A percentile compares a stretch with the other conserved stretches of the same genome.
phyloP scores from a whole-genome alignment of 2,329 filamentous ascomycete species.

The Fusarium hainanense region DNA sequence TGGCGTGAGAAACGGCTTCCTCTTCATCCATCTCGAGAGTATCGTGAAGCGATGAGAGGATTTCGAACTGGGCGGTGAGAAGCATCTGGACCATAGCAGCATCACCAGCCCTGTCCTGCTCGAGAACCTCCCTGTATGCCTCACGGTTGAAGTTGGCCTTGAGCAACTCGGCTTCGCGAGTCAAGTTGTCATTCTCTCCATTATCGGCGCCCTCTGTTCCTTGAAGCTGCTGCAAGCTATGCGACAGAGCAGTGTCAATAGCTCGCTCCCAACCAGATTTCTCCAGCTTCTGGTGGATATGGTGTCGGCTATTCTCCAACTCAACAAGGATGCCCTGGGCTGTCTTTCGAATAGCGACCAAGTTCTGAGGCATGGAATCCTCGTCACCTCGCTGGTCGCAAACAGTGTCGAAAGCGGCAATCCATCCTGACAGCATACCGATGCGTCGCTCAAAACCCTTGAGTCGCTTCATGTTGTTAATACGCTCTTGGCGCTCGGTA shows the following conservation, averaged over 20 bases:
- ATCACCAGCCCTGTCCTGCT: conserved; percentile 86
- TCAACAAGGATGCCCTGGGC: conserved; percentile 90
- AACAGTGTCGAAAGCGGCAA: conserved; percentile 87
- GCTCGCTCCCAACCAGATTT: conserved; percentile 88
- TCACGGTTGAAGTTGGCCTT: conserved; percentile 87
- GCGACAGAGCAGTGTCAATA: conserved; percentile 87
- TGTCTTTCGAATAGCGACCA: conserved; percentile 84
- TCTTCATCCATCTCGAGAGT: conserved; percentile 85
- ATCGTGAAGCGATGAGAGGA: conserved; percentile 82
- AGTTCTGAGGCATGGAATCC: conserved; percentile 72
- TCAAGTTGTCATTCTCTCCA: conserved; percentile 75
- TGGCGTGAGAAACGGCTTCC: conserved; percentile 84
- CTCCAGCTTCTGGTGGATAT: conserved; percentile 85
- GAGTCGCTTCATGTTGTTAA: conserved; percentile 82
- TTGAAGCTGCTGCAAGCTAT: conserved; percentile 82
- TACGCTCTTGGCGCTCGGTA: conserved; percentile 80
- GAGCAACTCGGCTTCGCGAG: conserved; percentile 85
- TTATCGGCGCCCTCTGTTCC: conserved; percentile 62
- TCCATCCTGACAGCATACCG: conserved; percentile 87
- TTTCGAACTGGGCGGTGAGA: conserved; percentile 91
- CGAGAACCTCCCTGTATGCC: conserved; percentile 77
- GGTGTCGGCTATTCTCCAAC: conserved; percentile 88
- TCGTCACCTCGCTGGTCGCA: conserved; percentile 69
- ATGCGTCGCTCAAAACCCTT: conserved; percentile 87
- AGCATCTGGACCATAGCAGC: conserved; percentile 82